Percentiles rank a stretch among this genome's conserved stretches.
phyloP scores from a whole-genome alignment of 2,329 filamentous ascomycete species.

The Apiospora pterosperma region DNA sequence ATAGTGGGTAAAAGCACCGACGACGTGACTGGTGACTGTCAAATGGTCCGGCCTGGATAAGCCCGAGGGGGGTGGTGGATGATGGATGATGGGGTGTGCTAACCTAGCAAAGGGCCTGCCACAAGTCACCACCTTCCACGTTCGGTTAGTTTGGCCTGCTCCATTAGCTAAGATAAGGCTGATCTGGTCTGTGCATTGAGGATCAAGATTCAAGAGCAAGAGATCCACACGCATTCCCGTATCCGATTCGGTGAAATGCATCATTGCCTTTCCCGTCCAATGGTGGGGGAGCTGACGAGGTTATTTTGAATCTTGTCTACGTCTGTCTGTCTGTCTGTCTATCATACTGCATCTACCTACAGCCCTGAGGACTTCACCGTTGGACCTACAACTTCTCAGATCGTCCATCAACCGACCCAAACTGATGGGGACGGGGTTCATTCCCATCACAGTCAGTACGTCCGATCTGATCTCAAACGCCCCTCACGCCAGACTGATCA shows the following conservation, averaged over 20 bases:
- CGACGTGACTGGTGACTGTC: neutral
- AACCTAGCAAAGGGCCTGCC: neutral
- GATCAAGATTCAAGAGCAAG: neutral
- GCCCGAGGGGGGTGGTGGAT: too few relatives aligned
- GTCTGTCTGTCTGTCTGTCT: neutral
- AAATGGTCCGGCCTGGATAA: neutral
- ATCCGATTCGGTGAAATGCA: neutral
- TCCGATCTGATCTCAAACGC: neutral
- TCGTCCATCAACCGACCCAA: neutral
- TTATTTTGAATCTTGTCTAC: neutral
- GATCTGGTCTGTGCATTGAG: neutral
- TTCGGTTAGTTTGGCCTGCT: neutral
- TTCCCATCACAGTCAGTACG: neutral
- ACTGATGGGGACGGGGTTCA: neutral
- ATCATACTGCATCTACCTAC: neutral
- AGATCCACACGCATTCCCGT: neutral
- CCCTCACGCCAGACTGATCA: neutral
- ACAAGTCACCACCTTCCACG: neutral
- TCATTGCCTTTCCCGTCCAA: neutral
- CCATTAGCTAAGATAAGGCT: neutral
- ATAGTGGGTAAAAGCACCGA: neutral
- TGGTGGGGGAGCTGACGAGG: neutral
- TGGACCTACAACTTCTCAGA: neutral
- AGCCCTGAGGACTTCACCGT: neutral
- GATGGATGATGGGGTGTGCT: neutral